Evolutionary conservation across 2,329 filamentous ascomycete species (phyloP), one percentile per base, ranked within the genome.

Genomic region (Botrytis pseudocinerea): DNA sequence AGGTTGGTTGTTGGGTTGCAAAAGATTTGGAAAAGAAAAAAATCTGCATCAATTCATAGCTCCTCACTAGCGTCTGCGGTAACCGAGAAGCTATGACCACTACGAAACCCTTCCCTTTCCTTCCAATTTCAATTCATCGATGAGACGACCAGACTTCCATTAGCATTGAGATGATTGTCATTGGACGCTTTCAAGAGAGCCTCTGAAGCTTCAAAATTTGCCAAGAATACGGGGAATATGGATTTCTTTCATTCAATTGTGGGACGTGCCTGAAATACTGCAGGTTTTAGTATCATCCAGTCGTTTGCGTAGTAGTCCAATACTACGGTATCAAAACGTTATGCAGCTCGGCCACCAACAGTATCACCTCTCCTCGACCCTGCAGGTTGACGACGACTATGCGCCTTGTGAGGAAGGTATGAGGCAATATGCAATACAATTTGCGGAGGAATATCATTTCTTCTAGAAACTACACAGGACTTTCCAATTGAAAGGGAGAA

Each of bases 401-500:
- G 38, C 40, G 64, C 63, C 63, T 32, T 46, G 20, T 46, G n/a
- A 68, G 64, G 38, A 40, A 68, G 35, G 35, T 10, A 42, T 28
- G 35, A 51, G 46, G 64, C 64, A 68, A 68, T n/a, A 54, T 54
- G 8, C 18, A 38, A 38, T 38, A 9, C 7, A 38, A n/a, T 35
- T 35, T 22, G 46, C 46, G 25, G 46, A 38, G 25, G 32, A 54
- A 54, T 40, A 54, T 4, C 7, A 42, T 38, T 28, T 28, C 16
- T 54, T 68, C 46, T 28, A 38, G 64, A 68, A 42, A 18, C 65
- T n/a, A 42, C 35, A 32, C n/a, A 38, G 59, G 51, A 40, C 54
- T 69, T 32, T 54, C 40, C 42, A 72, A 59, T 65, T 32, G 40
- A 68, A 59, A 61, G 40, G 32, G 35, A 66, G 69, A 72, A 72